Evolutionary conservation across 2,329 filamentous ascomycete genomes (phyloP).

Genomic region (Fusarium concolor): DNA sequence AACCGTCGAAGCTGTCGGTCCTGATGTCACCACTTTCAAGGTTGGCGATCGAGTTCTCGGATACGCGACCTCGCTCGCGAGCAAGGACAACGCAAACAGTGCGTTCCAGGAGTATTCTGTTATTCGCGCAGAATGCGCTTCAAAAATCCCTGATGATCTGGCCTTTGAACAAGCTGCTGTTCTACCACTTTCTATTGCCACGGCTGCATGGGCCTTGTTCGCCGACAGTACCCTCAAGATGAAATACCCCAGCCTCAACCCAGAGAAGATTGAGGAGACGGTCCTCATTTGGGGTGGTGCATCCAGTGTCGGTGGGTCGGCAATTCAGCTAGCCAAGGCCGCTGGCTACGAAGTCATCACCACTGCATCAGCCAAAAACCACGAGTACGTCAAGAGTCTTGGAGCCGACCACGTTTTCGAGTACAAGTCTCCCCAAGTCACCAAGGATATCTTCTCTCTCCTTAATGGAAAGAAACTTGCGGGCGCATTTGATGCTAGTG

Average conservation of each 20-base stretch:
- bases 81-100: constrained; percentile 42
- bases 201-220: constrained; percentile 40
- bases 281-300: constrained; percentile 61
- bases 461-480: constrained; percentile 8
- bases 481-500: constrained; percentile 22
- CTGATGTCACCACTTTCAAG: constrained; percentile 37
- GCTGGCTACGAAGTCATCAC: constrained; percentile 60
- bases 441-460: constrained; percentile 26
- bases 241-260: constrained; percentile 9
- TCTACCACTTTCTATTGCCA: constrained; percentile 39
- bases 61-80: constrained; percentile 48
- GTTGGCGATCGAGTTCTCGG: constrained; percentile 39
- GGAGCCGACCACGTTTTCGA: constrained; percentile 60
- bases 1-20: constrained; percentile 48
- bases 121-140: constrained; percentile 19
- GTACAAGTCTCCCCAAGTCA: constrained; percentile 51
- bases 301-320: constrained; percentile 58
- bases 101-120: constrained; percentile 35
- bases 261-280: not conserved
- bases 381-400: constrained; percentile 56
- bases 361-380: constrained; percentile 57
- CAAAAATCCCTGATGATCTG: constrained; percentile 37
- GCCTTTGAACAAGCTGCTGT: constrained; percentile 38
- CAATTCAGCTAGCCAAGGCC: constrained; percentile 58
- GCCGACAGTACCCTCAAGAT: constrained; percentile 20